phyloP scores from a whole-genome alignment of 805 yeast species.

The Groenewaldozyma tartarivorans region DNA sequence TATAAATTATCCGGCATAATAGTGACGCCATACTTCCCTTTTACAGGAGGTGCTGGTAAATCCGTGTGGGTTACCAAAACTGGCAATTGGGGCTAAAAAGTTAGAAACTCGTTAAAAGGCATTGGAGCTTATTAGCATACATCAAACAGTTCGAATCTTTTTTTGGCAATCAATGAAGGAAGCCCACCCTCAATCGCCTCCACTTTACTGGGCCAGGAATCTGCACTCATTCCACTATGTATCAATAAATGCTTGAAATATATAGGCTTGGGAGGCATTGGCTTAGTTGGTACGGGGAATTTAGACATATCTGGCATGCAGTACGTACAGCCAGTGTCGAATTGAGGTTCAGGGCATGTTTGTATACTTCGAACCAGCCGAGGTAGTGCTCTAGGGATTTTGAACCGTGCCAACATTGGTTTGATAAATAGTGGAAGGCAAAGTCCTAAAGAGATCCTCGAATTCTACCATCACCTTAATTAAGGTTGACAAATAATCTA shows the following conservation, averaged over 20 bases:
- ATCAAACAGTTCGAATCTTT: neutral
- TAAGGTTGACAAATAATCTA: no score
- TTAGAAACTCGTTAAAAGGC: neutral
- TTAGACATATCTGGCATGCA: constrained; percentile 39
- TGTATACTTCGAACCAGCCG: no score
- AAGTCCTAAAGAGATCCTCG: no score
- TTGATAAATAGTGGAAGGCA: no score
- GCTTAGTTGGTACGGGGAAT: constrained; percentile 31
- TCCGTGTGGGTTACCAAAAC: constrained; percentile 41
- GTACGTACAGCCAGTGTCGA: constrained; percentile 54
- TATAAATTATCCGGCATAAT: constrained; percentile 45
- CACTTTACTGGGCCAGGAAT: neutral
- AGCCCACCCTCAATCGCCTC: neutral
- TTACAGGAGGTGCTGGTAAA: constrained; percentile 13
- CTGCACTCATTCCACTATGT: constrained; percentile 35
- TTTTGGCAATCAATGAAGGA: neutral
- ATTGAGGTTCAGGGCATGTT: constrained; percentile 41
- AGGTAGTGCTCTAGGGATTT: no score
- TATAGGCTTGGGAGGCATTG: constrained; percentile 37
- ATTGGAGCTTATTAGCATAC: neutral
- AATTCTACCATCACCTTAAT: no score
- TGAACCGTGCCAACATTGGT: no score
- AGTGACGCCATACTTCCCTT: constrained; percentile 26
- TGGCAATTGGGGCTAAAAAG: constrained; percentile 36
- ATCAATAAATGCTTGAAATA: constrained; percentile 51